These are phyloP conservation scores for Lagenaria siceraria DNA, from an alignment of 306 rosid genomes.

Conservation along the genomic window DNA sequence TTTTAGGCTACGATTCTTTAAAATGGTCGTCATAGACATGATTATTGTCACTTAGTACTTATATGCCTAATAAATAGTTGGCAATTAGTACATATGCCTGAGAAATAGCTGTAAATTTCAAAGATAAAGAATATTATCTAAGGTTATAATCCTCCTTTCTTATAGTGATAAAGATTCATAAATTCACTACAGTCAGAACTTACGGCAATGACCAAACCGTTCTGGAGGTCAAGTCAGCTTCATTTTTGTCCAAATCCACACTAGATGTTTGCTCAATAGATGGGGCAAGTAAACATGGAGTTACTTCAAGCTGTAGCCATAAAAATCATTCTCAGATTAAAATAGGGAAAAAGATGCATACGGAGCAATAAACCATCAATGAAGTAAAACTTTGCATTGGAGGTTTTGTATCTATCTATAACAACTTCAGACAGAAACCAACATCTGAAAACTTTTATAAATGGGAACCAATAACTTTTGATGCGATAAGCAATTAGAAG, in stretches of 20 bases:
- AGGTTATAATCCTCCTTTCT: background rate
- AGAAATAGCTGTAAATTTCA: background rate
- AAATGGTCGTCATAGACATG: background rate
- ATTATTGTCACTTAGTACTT: background rate
- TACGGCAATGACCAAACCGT: constrained; percentile 92
- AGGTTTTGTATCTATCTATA: background rate
- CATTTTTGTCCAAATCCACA: constrained; percentile 16
- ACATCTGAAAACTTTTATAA: background rate
- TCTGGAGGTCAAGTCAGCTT: constrained; percentile 40
- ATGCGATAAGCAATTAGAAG: background rate
- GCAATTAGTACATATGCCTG: background rate
- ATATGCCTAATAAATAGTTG: background rate
- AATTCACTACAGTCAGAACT: constrained; percentile 21
- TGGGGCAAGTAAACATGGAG: constrained; percentile 79
- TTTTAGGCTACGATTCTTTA: background rate
- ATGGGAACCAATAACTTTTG: background rate
- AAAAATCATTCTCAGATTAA: constrained; percentile 4
- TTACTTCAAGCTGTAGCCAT: constrained; percentile 73
- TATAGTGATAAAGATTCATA: constrained; percentile 6
- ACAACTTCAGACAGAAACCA: background rate
- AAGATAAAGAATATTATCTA: background rate
- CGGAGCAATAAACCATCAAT: background rate
- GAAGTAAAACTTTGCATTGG: background rate
- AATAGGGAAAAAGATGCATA: background rate
- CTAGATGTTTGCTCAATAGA: constrained; percentile 25